Conservation (phyloP, 352 stramenopile species). For the Pythium sukuiense region DNA sequence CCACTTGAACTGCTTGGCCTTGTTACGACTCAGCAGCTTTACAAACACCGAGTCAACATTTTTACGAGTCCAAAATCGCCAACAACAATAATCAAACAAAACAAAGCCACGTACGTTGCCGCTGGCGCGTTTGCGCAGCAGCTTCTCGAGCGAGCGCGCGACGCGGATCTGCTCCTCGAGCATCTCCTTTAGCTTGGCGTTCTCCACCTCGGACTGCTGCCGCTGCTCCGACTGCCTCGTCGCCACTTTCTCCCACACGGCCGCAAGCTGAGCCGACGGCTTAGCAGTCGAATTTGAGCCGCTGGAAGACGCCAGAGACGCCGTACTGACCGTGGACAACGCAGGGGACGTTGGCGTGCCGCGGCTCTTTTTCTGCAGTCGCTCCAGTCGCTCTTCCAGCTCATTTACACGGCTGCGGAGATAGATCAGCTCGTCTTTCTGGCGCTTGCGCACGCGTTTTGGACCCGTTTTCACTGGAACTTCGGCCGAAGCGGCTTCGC, state of each 20-base stretch:
- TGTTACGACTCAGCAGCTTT: slow-evolving; percentile 2
- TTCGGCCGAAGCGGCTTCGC: background rate
- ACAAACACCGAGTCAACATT: background rate
- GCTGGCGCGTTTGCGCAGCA: slow-evolving; percentile 20
- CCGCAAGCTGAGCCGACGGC: slow-evolving; percentile 15
- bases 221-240: slow-evolving; percentile 10
- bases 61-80: background rate
- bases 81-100: background rate
- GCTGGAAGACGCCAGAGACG: background rate
- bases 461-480: background rate
- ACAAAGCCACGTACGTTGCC: slow-evolving; percentile 8
- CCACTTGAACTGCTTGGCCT: slow-evolving; percentile 14
- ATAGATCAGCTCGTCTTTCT: slow-evolving; percentile 62
- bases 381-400: slow-evolving; percentile 38
- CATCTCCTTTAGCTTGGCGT: slow-evolving; percentile 26
- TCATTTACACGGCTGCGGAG: slow-evolving; percentile 43
- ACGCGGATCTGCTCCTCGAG: slow-evolving; percentile 38
- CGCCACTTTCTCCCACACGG: slow-evolving; percentile 24
- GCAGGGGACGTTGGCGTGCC: background rate
- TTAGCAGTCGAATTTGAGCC: background rate
- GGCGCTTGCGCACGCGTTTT: slow-evolving; percentile 39
- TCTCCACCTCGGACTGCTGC: slow-evolving; percentile 31
- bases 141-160: slow-evolving; percentile 28
- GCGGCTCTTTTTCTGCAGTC: slow-evolving; percentile 13
- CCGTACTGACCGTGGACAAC: slow-evolving; percentile 5